These are phyloP conservation scores for Cytauxzoon felis DNA, from an alignment of 169 alveolate genomes.

Conservation along the genomic window DNA sequence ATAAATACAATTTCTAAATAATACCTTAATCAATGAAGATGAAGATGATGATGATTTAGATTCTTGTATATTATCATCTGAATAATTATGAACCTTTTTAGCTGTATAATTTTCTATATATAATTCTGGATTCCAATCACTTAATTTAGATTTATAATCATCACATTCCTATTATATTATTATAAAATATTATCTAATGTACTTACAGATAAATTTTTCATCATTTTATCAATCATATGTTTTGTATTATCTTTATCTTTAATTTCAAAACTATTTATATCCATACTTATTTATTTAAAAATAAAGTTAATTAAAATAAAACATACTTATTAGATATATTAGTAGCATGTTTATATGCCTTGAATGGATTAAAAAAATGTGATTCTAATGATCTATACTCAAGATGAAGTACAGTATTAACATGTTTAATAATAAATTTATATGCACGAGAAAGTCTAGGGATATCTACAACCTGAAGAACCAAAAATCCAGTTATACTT, in stretches of 20 bases:
- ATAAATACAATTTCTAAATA: neutral
- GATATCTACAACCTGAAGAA: conserved; percentile 31
- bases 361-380: conserved; percentile 65
- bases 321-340: conserved; percentile 14
- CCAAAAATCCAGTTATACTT: conserved; percentile 15
- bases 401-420: conserved; percentile 4
- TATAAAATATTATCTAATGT: neutral
- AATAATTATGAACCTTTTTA: neutral
- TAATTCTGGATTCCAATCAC: conserved; percentile 12
- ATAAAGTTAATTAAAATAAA: neutral
- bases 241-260: conserved; percentile 2
- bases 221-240: neutral
- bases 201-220: conserved; percentile 7
- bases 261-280: conserved; percentile 4
- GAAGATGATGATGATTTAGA: conserved; percentile 11
- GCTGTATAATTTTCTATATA: neutral
- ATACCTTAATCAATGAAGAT: conserved; percentile 29
- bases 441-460: conserved; percentile 32
- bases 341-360: conserved; percentile 47
- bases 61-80: neutral
- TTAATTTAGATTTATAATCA: conserved; percentile 5
- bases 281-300: neutral
- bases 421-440: conserved; percentile 8
- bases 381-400: conserved; percentile 30
- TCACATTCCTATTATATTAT: neutral